Percentiles rank a stretch among this genome's conserved stretches.
Evolutionary conservation across 1,284 basidiomycete genomes (phyloP).

Genomic region (Erythrobasidium hasegawianum): DNA sequence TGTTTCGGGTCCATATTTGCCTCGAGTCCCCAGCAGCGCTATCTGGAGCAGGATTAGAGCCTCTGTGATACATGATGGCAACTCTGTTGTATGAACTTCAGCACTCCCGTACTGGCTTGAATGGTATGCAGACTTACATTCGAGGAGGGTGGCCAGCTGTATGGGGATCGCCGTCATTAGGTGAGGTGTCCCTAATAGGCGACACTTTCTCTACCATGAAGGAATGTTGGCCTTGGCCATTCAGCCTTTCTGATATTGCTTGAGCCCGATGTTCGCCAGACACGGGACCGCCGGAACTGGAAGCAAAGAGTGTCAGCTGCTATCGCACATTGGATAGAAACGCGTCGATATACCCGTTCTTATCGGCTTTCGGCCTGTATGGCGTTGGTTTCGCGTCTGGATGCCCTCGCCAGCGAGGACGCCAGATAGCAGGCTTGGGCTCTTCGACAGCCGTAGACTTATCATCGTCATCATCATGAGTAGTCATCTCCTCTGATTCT

Average conservation of each 20-base stretch:
- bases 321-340: not conserved
- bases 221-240: not conserved
- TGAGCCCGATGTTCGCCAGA: not conserved
- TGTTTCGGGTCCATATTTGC: not conserved
- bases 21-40: not conserved
- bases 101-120: too few species aligned
- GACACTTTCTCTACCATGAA: not conserved
- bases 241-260: not conserved
- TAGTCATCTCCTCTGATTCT: too few species aligned
- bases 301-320: not conserved
- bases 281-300: not conserved
- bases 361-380: not conserved
- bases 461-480: not conserved
- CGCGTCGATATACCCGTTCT: not conserved
- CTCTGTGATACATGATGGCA: not conserved
- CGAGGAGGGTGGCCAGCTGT: too few species aligned
- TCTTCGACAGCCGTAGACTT: not conserved
- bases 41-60: not conserved
- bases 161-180: too few species aligned
- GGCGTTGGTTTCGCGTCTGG: not conserved
- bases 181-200: too few species aligned
- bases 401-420: not conserved
- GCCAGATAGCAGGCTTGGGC: not conserved
- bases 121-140: too few species aligned
- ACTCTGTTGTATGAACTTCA: not conserved